Base-by-base conservation (phyloP, 2,329 filamentous ascomycete genomes). In the Aspergillus tubingensis region DNA sequence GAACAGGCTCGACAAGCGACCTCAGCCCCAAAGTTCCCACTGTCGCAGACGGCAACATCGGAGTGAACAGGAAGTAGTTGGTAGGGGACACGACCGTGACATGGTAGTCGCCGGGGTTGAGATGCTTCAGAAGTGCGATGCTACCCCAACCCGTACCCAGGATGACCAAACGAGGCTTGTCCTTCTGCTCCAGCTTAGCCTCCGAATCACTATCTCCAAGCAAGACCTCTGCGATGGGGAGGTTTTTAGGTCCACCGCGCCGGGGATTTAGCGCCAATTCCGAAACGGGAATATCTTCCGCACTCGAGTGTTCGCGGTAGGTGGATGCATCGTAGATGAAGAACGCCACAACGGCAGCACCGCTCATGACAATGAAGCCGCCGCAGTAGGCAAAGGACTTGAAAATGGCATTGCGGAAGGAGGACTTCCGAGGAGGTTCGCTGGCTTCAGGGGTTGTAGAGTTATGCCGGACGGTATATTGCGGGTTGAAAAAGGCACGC, bases 1-100 rank as follows among this genome's bases (percentile, higher is more conserved):
- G 87, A 62, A 99, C 91, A 0, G 95, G 95, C 76, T 99, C 95
- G 43, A 97, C 92, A 60, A 99, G 82, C 53, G 92, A 96, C 65
- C 94, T 85, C 70, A 98, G 81, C 72, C 96, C 94, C 32, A 99
- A 82, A 0, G 95, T 99, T 11, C 96, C 96, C 5, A 99, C 95
- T 0, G 96, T 99, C 7, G 95, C 96, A 36, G 92, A 96, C 1
- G 95, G 95, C 47, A 99, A 83, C 93, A 99, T 98, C 0, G 95
- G 95, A 2, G 95, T 99, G 77, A 99, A 99, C 32, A 99, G 80
- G 79, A 99, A 99, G 79, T 98, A 96, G 71, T 98, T 98, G 38
- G 90, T 90, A 0, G 95, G 94, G 11, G 92, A 96, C 47, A 99
- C 89, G 41, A 99, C 90, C 4, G 94, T 98, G 67, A 99, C 89